Percentiles rank a stretch among this genome's conserved stretches.
These are phyloP conservation scores for Ulvella scutata DNA, from an alignment of 139 green algal species.

Conservation along the genomic window DNA sequence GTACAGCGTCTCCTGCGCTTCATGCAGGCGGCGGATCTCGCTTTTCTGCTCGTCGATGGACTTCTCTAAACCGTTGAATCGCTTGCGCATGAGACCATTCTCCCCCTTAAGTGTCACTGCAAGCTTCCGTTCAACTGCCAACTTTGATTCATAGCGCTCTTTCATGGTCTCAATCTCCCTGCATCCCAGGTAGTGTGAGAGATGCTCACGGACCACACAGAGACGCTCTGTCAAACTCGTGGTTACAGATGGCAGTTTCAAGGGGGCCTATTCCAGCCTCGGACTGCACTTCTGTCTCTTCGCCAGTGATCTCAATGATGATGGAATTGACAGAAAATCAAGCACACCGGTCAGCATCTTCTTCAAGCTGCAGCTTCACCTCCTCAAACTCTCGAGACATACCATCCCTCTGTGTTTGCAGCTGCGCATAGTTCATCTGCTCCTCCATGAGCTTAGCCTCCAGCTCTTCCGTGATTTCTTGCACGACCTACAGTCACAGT, in stretches of 20 bases:
- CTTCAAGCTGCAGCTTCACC: conserved; percentile 73
- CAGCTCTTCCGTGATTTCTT: conserved; percentile 37
- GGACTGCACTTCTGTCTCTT: too few species aligned
- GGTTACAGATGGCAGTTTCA: too few species aligned
- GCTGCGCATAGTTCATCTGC: conserved; percentile 19
- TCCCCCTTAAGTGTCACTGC: conserved; percentile 71
- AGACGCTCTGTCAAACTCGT: too few species aligned
- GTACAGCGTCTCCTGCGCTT: neutral
- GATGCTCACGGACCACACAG: too few species aligned
- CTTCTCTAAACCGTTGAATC: conserved; percentile 57
- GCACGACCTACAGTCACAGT: too few species aligned
- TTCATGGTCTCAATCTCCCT: conserved; percentile 81
- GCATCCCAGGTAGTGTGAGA: neutral
- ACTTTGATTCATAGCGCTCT: conserved; percentile 49
- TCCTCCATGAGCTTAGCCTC: conserved; percentile 51
- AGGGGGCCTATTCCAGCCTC: too few species aligned
- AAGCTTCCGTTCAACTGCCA: conserved; percentile 44
- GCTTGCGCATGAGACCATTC: conserved; percentile 90
- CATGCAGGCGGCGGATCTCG: neutral
- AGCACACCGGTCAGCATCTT: conserved; percentile 52
- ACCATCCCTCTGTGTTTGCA: conserved; percentile 38
- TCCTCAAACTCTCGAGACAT: conserved; percentile 54
- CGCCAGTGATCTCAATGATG: too few species aligned
- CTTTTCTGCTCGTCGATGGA: neutral
- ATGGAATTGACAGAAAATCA: neutral